Evolutionary conservation across 1,284 basidiomycete species (phyloP).

Genomic region (Irpex rosettiformis): DNA sequence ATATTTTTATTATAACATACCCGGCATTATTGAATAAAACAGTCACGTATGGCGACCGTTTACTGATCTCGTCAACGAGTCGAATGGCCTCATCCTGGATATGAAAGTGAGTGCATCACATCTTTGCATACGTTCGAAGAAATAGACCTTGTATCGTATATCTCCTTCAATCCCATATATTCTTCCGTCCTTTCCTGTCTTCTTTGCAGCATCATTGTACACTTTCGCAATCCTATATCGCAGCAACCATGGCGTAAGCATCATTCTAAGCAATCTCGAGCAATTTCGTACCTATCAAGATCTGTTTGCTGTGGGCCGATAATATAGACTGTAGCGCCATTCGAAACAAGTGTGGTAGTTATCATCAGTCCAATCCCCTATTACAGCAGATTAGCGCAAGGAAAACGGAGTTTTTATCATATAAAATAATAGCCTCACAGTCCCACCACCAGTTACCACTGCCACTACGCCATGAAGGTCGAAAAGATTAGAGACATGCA

Average conservation of each 20-base stretch:
- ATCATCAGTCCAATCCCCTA: conserved; percentile 51
- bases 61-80: conserved; percentile 39
- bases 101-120: background rate
- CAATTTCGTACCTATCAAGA: conserved; percentile 40
- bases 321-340: conserved; percentile 48
- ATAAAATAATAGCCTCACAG: conserved; percentile 31
- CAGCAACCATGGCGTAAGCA: no score
- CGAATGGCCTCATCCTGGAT: conserved; percentile 41
- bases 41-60: conserved; percentile 40
- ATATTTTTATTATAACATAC: conserved; percentile 17
- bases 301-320: conserved; percentile 42
- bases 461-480: conserved; percentile 43
- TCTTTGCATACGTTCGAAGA: conserved; percentile 5
- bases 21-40: conserved; percentile 39
- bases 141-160: conserved; percentile 44
- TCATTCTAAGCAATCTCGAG: no score
- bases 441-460: conserved; percentile 46
- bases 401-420: background rate
- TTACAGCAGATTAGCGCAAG: background rate
- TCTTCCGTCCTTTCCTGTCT: conserved; percentile 31
- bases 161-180: conserved; percentile 44
- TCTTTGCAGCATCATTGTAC: conserved; percentile 38
- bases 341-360: conserved; percentile 40
- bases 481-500: conserved; percentile 39
- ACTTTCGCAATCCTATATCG: conserved; percentile 29